These are phyloP conservation scores for Mycena galericulata DNA, from an alignment of 768 basidiomycete genomes.

Conservation along the genomic window DNA sequence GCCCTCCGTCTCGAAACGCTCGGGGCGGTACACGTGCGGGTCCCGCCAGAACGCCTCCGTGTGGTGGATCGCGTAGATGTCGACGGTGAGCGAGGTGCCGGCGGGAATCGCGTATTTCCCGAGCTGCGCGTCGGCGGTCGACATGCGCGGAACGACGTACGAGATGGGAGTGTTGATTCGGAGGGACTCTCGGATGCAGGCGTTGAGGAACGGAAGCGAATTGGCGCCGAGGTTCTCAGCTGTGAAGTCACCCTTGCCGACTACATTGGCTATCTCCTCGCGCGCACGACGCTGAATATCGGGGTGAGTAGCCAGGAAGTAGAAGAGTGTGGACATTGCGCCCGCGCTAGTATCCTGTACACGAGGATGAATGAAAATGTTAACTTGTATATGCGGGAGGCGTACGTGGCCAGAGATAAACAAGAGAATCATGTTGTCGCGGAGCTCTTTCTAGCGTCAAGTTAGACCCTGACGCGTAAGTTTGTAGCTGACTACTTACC, in stretches of 20 bases:
- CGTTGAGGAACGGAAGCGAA: slow-evolving; percentile 44
- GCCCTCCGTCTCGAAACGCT: slow-evolving; percentile 41
- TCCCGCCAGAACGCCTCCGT: slow-evolving; percentile 44
- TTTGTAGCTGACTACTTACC: no score
- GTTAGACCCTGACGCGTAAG: no score
- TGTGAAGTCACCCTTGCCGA: slow-evolving; percentile 43
- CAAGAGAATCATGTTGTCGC: slow-evolving; percentile 51
- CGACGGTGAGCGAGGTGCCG: slow-evolving; percentile 44
- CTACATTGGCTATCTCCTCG: slow-evolving; percentile 49
- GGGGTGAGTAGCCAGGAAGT: slow-evolving; percentile 51
- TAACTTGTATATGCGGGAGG: neutral
- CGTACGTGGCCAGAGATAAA: slow-evolving; percentile 56
- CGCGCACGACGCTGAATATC: slow-evolving; percentile 50
- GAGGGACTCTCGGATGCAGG: slow-evolving; percentile 54
- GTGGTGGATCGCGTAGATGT: slow-evolving; percentile 49
- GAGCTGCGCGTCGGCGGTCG: slow-evolving; percentile 36
- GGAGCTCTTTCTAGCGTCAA: slow-evolving; percentile 49
- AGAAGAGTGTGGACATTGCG: slow-evolving; percentile 50
- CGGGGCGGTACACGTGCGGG: slow-evolving; percentile 45
- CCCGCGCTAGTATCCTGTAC: slow-evolving; percentile 53
- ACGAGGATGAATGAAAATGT: neutral
- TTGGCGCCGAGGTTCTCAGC: slow-evolving; percentile 39
- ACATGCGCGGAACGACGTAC: slow-evolving; percentile 42
- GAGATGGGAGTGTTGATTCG: slow-evolving; percentile 50
- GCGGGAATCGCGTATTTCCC: slow-evolving; percentile 48